A percentile compares a stretch with the other conserved stretches of the same genome.
Evolutionary conservation across 371 early-diverging fungal species (phyloP).

Genomic region (Dichotomocladium elegans): DNA sequence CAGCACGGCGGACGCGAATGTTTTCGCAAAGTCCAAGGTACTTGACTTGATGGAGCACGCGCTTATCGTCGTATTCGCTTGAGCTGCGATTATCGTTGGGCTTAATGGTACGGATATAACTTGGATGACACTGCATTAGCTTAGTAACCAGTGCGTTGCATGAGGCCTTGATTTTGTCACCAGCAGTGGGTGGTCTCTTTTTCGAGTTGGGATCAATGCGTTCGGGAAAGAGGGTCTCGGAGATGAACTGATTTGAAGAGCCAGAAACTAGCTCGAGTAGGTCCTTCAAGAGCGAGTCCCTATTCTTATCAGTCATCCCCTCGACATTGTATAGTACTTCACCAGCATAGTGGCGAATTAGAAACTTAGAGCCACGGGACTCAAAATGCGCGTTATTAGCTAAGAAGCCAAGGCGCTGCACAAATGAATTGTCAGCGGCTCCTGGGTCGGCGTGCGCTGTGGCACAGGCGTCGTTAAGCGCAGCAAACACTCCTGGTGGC

Average conservation of each 20-base stretch:
- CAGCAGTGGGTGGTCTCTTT: constrained; percentile 83
- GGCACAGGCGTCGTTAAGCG: constrained; percentile 94
- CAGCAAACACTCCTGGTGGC: constrained; percentile 90
- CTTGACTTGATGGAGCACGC: constrained; percentile 95
- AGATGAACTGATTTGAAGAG: constrained; percentile 63
- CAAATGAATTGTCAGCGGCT: constrained; percentile 87
- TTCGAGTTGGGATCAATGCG: constrained; percentile 82
- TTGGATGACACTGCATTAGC: constrained; percentile 94
- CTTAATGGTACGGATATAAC: constrained; percentile 99
- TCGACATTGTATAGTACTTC: constrained; percentile 89
- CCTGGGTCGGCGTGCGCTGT: constrained; percentile 86
- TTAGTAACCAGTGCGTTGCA: constrained; percentile 81
- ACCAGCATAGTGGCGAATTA: constrained; percentile 97
- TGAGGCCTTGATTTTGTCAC: constrained; percentile 79
- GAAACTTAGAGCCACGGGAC: constrained; percentile 72
- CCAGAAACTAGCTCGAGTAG: constrained; percentile 76
- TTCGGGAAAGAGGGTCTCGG: constrained; percentile 81
- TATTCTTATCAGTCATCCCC: constrained; percentile 99
- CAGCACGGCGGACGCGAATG: constrained; percentile 95
- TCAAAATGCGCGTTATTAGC: constrained; percentile 79
- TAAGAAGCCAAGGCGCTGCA: constrained; percentile 70
- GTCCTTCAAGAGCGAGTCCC: constrained; percentile 93
- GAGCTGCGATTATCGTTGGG: constrained; percentile 94
- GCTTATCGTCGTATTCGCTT: constrained; percentile 83
- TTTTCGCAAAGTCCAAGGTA: constrained; percentile 96